These are phyloP conservation scores for Alternaria rosae DNA, from an alignment of 2,329 filamentous ascomycete genomes.

Conservation along the genomic window DNA sequence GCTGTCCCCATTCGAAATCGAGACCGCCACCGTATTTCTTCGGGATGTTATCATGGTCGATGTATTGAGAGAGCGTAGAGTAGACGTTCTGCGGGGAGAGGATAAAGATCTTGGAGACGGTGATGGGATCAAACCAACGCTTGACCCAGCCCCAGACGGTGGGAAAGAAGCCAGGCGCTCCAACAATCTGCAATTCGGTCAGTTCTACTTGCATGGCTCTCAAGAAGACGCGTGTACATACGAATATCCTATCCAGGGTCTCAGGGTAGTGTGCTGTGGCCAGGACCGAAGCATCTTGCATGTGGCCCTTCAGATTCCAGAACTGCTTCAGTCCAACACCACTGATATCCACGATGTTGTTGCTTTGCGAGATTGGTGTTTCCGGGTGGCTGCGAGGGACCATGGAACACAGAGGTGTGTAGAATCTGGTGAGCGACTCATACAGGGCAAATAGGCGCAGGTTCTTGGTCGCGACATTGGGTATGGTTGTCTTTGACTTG, in stretches of 20 bases:
- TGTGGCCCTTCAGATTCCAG: constrained; percentile 92
- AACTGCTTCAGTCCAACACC: constrained; percentile 90
- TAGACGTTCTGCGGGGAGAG: constrained; percentile 76
- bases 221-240: constrained; percentile 43
- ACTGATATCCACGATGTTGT: constrained; percentile 93
- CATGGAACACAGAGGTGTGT: constrained; percentile 82
- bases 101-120: constrained; percentile 91
- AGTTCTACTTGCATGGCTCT: constrained; percentile 1
- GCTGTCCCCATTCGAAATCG: constrained; percentile 80
- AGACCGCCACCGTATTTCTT: constrained; percentile 88
- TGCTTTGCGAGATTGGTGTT: constrained; percentile 90
- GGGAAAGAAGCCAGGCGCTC: constrained; percentile 87
- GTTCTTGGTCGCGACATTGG: constrained; percentile 75
- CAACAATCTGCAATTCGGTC: constrained; percentile 69
- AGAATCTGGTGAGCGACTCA: constrained; percentile 88
- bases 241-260: constrained; percentile 83
- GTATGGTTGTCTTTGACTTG: constrained; percentile 64
- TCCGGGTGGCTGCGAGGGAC: constrained; percentile 76
- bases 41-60: constrained; percentile 83
- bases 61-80: constrained; percentile 79
- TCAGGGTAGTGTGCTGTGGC: constrained; percentile 96
- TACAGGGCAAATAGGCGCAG: constrained; percentile 90
- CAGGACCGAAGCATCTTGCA: constrained; percentile 88
- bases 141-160: constrained; percentile 96
- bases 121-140: constrained; percentile 89